Evolutionary conservation across 2,329 filamentous ascomycete species (phyloP).

Genomic region (Dryadomyces quercivorus): DNA sequence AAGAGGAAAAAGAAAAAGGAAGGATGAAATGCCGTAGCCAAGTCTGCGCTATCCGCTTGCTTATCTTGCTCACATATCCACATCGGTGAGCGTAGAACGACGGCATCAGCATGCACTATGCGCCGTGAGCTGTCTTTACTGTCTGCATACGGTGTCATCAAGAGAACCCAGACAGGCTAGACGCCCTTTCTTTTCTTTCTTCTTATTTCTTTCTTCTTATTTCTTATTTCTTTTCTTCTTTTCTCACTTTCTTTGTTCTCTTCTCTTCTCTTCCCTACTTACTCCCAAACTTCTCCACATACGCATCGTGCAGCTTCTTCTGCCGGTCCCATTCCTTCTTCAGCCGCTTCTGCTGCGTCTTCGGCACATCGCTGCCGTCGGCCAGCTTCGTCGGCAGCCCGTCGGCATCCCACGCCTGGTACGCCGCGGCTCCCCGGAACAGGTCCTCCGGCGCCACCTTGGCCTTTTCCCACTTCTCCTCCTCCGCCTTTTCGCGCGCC

Average conservation of each 20-base stretch:
- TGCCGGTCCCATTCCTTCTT: constrained; percentile 61
- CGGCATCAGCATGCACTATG: too few relatives aligned
- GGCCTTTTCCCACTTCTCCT: constrained; percentile 15
- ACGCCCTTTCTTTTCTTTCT: not conserved
- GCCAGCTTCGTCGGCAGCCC: constrained; percentile 50
- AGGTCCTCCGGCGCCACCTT: constrained; percentile 17
- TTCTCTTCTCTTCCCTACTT: not conserved
- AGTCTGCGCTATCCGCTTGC: not conserved
- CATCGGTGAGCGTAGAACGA: not conserved
- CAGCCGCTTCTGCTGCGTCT: constrained; percentile 52
- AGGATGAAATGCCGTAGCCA: too few relatives aligned
- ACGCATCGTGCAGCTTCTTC: constrained; percentile 53
- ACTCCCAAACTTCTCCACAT: constrained; percentile 16
- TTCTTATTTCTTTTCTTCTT: not conserved
- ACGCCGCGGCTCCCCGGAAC: constrained; percentile 36
- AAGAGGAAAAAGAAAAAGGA: too few relatives aligned
- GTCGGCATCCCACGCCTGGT: constrained; percentile 52
- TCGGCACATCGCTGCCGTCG: constrained; percentile 52
- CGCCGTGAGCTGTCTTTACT: too few relatives aligned
- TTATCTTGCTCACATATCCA: not conserved
- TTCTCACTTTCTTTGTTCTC: not conserved
- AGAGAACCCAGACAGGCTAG: too few relatives aligned
- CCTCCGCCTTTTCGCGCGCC: constrained; percentile 24
- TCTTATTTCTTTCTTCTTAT: not conserved
- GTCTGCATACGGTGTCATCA: too few relatives aligned